Evolutionary conservation across 2,329 filamentous ascomycete species (phyloP), one percentile per base, ranked within the genome.

Genomic region (Scedosporium dehoogii): DNA sequence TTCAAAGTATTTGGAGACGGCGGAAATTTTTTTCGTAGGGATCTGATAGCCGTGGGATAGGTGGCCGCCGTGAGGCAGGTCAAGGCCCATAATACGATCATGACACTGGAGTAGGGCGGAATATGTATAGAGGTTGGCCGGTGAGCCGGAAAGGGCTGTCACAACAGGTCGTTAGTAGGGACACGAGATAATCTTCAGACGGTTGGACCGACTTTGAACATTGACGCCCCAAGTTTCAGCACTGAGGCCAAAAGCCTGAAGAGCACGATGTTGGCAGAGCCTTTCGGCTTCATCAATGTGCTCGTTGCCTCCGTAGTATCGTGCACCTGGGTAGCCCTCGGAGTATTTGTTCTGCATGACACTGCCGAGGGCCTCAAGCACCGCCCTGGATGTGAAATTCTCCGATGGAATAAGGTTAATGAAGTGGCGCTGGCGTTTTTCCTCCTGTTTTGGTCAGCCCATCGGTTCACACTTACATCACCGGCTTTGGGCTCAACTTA

Each of bases 261-360:
- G 80, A 21, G 94, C 94, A 70, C 93, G 87, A 73, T 90, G 83
- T 78, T 97, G 94, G 76, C 93, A 97, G 58, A 96, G 81, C 56
- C 89, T 81, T 79, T 97, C 93, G 6, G 93, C 85, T 71, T 91
- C 85, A 71, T 97, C 93, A 70, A 97, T 97, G 75, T 92, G 92
- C 76, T 97, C 90, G 75, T 97, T 97, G 67, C 93, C 93, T 61
- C 93, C 93, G 73, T 97, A 97, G 79, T 97, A 97, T 72, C 93
- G 84, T 65, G 93, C 93, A 63, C 94, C 94, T 38, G 93, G 94
- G 71, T 99, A 99, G 60, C 94, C 94, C 76, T 99, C 94, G 0
- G 94, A 97, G 79, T 99, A 99, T 76, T 99, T 97, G 78, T 97
- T 96, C 76, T 96, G 92, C 92, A 96, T 96, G 61, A 92, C 89